Base-by-base conservation (phyloP, 805 yeast species). In the Metschnikowia hibisci region DNA sequence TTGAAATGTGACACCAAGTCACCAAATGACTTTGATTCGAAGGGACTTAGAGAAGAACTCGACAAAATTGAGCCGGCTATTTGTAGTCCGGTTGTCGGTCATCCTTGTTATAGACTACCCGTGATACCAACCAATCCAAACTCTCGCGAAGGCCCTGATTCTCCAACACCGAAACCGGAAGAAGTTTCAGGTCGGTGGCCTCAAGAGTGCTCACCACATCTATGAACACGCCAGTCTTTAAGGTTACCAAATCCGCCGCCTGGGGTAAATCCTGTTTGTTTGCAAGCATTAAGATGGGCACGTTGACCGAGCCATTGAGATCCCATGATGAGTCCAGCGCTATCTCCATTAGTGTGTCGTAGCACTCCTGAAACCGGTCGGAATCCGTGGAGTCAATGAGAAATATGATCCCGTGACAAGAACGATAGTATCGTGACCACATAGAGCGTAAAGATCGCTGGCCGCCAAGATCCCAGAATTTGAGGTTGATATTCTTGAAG, bases 381-480 rank as follows among this genome's bases (percentile, higher is more conserved):
- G 83, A 76, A 61, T 90, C 98, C 1, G 95, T 83, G 7, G 96
- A 86, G 61, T 91, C 99, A 10, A 93, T 91, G 14, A 91, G 84
- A 62, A 91, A 91, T 34, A 93, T 82, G 29, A 91, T 87, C 0
- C 93, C 98, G 63, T 91, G 97, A 43, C 96, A 86, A 46, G 81
- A 84, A 14, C 74, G 71, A 64, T 82, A 93, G 69, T 91, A 93
- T 47, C 87, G 80, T 5, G 83, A 74, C 99, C 99, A 91, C 74
- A 93, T 73, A 23, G 79, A 69, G 37, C 98, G 73, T 36, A 91
- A 69, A n/a, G 84, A 72, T 58, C 82, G 83, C 63, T 91, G 99
- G 10, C 99, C 99, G 9, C 98, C 98, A 32, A 91, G 81, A 62
- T 91, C 99, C 98, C 98, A 91, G 56, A 93, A 79, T 58, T 89